These are phyloP conservation scores for Nematocida sp. DNA, from an alignment of 371 early-diverging fungal species.

Conservation along the genomic window DNA sequence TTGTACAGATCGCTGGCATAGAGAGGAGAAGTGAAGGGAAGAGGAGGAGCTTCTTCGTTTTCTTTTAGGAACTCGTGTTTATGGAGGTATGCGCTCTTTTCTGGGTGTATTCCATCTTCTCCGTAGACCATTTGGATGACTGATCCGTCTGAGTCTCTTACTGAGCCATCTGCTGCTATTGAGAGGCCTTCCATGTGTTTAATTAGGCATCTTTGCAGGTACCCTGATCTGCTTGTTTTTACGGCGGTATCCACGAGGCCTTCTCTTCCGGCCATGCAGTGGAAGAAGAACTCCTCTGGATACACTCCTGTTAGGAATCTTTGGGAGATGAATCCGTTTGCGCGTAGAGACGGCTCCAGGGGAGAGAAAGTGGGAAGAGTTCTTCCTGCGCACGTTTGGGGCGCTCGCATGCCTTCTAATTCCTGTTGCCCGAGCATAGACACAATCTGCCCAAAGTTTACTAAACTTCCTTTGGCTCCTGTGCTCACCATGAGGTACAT, in stretches of 20 bases:
- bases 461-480: conserved; percentile 95
- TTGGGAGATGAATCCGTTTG: conserved; percentile 92
- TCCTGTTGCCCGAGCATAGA: conserved; percentile 96
- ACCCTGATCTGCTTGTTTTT: conserved; percentile 97
- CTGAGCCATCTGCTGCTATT: conserved; percentile 91
- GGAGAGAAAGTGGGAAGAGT: conserved; percentile 83
- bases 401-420: conserved; percentile 95
- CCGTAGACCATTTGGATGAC: conserved; percentile 96
- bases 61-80: conserved; percentile 73
- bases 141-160: conserved; percentile 84
- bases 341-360: conserved; percentile 74
- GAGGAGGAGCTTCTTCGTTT: conserved; percentile 68
- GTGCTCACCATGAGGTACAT: conserved; percentile 96
- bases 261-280: conserved; percentile 99
- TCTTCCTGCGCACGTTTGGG: conserved; percentile 90
- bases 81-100: conserved; percentile 74
- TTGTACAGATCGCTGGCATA: background rate
- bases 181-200: conserved; percentile 93
- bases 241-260: conserved; percentile 99
- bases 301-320: conserved; percentile 98
- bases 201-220: conserved; percentile 96
- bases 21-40: background rate
- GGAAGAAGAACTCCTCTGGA: conserved; percentile 76
- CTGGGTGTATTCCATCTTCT: conserved; percentile 94
- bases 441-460: conserved; percentile 95